Evolutionary conservation across 2,329 filamentous ascomycete species (phyloP), one percentile per base, ranked within the genome.

Genomic region (Colletotrichum liaoningense): DNA sequence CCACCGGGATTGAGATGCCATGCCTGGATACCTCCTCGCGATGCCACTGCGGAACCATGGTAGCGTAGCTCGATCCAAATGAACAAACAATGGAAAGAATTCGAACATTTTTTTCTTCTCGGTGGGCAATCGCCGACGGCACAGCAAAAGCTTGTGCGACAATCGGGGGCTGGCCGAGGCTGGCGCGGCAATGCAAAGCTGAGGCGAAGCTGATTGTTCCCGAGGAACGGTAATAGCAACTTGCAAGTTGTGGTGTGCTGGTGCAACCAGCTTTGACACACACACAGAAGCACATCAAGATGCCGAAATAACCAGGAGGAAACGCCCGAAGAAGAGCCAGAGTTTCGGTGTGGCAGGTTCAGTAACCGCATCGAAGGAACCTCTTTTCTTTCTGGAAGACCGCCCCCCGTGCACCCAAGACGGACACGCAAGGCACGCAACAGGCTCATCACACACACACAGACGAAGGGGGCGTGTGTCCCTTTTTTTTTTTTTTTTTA

Each of bases 111-210:
- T 28, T 24, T 63, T 26, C 62, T 8, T 24, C 46, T 49, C 62
- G 11, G n/a, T 42, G 46, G 58, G n/a, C 30, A 49, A 58, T n/a
- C 22, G 16, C 42, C 42, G 42, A 63, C 38, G 65, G 69, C 69
- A 35, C 63, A 22, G 69, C 65, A 30, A 60, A 69, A 56, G 33
- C n/a, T 69, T 70, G 16, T 38, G 24, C 58, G 58, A 14, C 38
- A 35, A n/a, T 14, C 70, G 66, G 70, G 69, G 38, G 33, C 66
- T 73, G 66, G 19, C 70, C 70, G 66, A 73, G 55, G 56, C 35
- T 54, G 30, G 52, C 62, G 60, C 70, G 66, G 70, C 59, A 70
- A 30, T 69, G 70, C 66, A 70, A 4, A 59, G 35, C 26, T 56
- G 59, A 35, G 70, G 70, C 54, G 67, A 70, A 69, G 67, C 66